Base-by-base conservation (phyloP, 345 rosid genomes). In the Viola odorata region DNA sequence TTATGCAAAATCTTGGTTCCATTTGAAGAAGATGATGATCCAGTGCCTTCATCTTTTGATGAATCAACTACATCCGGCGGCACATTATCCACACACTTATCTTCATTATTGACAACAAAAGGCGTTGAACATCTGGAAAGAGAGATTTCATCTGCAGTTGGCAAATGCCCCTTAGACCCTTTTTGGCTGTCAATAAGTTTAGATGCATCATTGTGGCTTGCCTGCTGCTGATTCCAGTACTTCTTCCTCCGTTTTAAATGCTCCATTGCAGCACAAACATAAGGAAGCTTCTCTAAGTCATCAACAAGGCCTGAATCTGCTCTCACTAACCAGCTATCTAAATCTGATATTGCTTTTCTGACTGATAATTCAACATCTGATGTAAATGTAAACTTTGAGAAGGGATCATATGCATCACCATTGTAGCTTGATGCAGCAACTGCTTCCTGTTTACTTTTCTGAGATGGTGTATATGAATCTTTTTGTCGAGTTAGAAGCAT, bases 281-380 rank as follows among this genome's bases (percentile, higher is more conserved):
- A 94, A 1, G 96, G 88, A 73, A 87, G 99, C 79, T 78, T 90
- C 78, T 81, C 97, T 62, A 84, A 58, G 71, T 94, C 99, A 73
- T 86, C 97, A 32, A 90, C 91, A 11, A 87, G 88, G 32, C 97
- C 97, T 0, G 97, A 86, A 68, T 94, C 87, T 12, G 96, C 91
- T 77, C 74, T 84, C 37, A 75, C 85, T 73, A 94, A 75, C 99
- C 96, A 94, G 68, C 86, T 51, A 70, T 94, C 96, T 48, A 94
- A 67, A 74, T 94, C 99, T 2, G 88, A 77, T 73, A 94, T 86
- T 50, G 95, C 96, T 70, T 85, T 77, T 77, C 91, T 82, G 17
- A 88, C 89, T 6, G 97, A 86, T 7, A 90, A 80, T 69, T 86
- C 91, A 56, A 86, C 89, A 73, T 94, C 95, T 17, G 85, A 77